A percentile compares a stretch with the other conserved stretches of the same genome.
Evolutionary conservation across 441 rosid genomes (phyloP).

Genomic region (Adansonia grandidieri): DNA sequence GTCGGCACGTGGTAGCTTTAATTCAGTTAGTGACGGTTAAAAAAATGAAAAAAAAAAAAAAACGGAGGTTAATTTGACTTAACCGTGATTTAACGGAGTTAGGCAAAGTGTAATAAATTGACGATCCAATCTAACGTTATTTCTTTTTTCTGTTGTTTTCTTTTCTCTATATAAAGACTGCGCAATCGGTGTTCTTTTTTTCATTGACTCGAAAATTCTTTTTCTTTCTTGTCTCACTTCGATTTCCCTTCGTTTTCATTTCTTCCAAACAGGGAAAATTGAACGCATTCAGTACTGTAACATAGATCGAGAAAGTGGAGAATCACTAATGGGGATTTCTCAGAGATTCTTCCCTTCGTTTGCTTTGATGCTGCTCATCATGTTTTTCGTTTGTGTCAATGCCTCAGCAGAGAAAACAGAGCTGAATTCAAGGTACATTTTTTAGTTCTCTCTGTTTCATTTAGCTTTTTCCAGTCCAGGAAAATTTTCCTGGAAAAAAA

Average conservation of each 20-base stretch:
- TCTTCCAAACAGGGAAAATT: background rate
- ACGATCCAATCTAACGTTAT: background rate
- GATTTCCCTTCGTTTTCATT: constrained; percentile 1
- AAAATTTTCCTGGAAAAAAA: background rate
- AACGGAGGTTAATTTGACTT: constrained; percentile 1
- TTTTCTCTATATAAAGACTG: constrained; percentile 34
- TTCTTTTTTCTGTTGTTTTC: background rate
- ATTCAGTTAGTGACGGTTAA: constrained; percentile 41
- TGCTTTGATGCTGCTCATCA: constrained; percentile 33
- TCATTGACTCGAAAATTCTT: background rate
- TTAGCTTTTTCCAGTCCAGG: background rate
- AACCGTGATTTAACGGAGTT: constrained; percentile 23
- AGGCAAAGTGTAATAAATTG: constrained; percentile 18
- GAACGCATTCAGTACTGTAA: background rate
- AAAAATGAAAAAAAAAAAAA: background rate
- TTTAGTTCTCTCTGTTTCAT: background rate
- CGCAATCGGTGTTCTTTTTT: background rate
- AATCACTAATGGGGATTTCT: constrained; percentile 40
- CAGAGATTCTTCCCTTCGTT: constrained; percentile 25
- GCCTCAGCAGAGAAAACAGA: constrained; percentile 34
- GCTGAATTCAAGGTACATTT: constrained; percentile 40
- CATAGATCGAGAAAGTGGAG: constrained; percentile 2
- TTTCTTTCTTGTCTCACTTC: constrained; percentile 8
- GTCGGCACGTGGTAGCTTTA: constrained; percentile 22
- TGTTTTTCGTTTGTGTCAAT: constrained; percentile 29